These are phyloP conservation scores for Celoporthe dispersa DNA, from an alignment of 2,329 filamentous ascomycete genomes.

Conservation along the genomic window DNA sequence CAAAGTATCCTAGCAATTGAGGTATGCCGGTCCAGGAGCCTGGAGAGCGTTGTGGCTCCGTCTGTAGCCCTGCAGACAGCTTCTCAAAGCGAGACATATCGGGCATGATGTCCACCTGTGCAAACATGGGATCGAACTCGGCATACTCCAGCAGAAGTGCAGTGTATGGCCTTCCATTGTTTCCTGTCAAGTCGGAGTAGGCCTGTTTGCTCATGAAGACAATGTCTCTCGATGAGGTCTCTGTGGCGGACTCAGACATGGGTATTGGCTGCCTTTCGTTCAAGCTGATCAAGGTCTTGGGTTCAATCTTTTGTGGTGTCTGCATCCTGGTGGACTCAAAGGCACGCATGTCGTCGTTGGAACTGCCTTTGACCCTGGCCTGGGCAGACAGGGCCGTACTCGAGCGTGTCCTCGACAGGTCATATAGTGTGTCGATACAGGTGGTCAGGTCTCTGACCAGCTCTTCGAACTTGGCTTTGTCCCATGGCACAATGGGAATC, in stretches of 20 bases:
- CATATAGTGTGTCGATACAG: constrained; percentile 80
- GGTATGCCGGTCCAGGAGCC: constrained; percentile 66
- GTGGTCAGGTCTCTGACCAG: constrained; percentile 74
- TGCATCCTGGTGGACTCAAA: constrained; percentile 66
- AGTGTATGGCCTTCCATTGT: constrained; percentile 49
- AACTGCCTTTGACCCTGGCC: constrained; percentile 40
- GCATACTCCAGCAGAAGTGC: constrained; percentile 75
- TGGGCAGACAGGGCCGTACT: constrained; percentile 45
- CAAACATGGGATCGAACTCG: constrained; percentile 64
- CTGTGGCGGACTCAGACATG: constrained; percentile 41
- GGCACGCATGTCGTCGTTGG: constrained; percentile 51
- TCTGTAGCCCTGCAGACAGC: constrained; percentile 61
- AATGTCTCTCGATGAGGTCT: constrained; percentile 49
- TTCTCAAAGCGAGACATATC: constrained; percentile 69
- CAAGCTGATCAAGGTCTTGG: constrained; percentile 55
- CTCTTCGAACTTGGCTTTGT: constrained; percentile 75
- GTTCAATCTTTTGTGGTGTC: constrained; percentile 64
- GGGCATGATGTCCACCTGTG: constrained; percentile 65
- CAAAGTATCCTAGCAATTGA: constrained; percentile 71
- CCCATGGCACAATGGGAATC: constrained; percentile 63
- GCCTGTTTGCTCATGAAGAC: constrained; percentile 57
- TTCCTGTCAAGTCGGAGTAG: constrained; percentile 53
- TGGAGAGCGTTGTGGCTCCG: constrained; percentile 54
- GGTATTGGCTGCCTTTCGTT: constrained; percentile 46
- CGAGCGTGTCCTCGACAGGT: constrained; percentile 70